Conservation (phyloP, 768 basidiomycete species). For the Pleurotus pulmonarius region DNA sequence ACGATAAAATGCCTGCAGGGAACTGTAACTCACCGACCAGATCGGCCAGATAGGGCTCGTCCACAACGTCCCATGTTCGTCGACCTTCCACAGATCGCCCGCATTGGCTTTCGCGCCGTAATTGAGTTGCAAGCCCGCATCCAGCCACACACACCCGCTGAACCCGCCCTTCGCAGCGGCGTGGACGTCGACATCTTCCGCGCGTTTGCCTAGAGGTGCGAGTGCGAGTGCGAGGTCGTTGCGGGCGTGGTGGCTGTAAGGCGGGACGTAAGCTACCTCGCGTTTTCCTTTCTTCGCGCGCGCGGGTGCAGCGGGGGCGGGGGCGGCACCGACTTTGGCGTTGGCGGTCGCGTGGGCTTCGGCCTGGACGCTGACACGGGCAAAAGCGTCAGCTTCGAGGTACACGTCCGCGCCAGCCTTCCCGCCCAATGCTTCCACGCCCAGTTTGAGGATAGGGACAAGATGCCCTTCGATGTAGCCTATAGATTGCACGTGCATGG, state of each 20-base stretch:
- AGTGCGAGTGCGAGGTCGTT: background rate
- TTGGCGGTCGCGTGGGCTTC: background rate
- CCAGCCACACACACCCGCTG: background rate
- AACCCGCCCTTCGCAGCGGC: background rate
- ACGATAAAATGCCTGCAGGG: too few relatives aligned
- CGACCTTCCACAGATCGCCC: background rate
- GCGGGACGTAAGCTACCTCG: background rate
- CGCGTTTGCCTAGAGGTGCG: background rate
- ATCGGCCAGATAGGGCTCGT: background rate
- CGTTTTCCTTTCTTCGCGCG: background rate
- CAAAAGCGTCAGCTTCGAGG: background rate
- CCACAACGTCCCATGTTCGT: background rate
- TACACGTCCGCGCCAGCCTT: background rate
- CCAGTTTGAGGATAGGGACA: background rate
- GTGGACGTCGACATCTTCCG: background rate
- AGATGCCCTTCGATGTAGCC: background rate
- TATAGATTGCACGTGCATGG: background rate
- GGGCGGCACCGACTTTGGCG: background rate
- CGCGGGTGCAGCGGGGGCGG: background rate
- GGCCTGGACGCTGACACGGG: background rate
- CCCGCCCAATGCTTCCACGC: background rate
- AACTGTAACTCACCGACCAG: background rate
- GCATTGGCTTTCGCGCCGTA: background rate
- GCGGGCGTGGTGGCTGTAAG: background rate
- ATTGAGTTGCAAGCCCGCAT: background rate